Conservation (phyloP, 2,329 filamentous ascomycete species). For the Colletotrichum lupini region DNA sequence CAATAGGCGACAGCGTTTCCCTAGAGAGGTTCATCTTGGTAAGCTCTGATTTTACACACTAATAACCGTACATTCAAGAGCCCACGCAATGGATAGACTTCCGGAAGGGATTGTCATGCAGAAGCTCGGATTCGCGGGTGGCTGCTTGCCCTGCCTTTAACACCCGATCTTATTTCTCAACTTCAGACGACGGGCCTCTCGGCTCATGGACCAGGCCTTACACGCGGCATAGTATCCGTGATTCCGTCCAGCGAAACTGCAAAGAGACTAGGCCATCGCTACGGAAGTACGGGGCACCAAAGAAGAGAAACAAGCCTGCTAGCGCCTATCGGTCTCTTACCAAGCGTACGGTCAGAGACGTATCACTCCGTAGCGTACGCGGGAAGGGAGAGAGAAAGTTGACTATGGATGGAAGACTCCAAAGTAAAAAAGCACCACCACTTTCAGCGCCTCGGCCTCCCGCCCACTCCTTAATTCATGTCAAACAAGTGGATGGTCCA, state of each 20-base stretch:
- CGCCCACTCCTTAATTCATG: constrained; percentile 31
- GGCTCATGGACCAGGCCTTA: neutral
- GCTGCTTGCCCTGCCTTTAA: neutral
- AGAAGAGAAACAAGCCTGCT: neutral
- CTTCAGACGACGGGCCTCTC: constrained; percentile 25
- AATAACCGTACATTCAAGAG: neutral
- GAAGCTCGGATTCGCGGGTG: constrained; percentile 1
- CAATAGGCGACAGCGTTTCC: neutral
- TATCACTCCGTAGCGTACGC: neutral
- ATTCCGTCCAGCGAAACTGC: too few relatives aligned
- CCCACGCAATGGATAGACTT: neutral
- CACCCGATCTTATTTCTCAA: constrained; percentile 23
- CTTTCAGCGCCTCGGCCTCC: neutral
- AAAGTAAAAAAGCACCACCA: constrained; percentile 1
- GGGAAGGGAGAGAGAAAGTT: neutral
- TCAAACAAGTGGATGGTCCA: constrained; percentile 26
- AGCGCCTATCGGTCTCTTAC: constrained; percentile 1
- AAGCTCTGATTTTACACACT: neutral
- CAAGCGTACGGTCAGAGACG: neutral
- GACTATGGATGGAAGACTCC: too few relatives aligned
- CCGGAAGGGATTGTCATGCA: neutral
- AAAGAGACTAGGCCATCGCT: neutral
- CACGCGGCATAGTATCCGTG: neutral
- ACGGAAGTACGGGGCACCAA: too few relatives aligned
- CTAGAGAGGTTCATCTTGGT: neutral